These are phyloP conservation scores for Glycine soja DNA, from an alignment of 306 rosid genomes.

Conservation along the genomic window DNA sequence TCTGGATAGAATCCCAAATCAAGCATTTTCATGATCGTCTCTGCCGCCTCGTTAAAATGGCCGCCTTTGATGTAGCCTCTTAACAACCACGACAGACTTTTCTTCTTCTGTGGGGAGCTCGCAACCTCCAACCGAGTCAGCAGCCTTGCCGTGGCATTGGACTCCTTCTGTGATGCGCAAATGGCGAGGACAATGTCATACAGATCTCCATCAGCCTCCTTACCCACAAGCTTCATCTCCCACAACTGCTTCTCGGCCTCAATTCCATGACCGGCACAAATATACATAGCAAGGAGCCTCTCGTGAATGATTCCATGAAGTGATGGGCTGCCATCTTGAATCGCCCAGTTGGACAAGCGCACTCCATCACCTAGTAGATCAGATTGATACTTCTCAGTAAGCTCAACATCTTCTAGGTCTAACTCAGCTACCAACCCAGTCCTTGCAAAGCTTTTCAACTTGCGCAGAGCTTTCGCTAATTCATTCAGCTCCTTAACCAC, in stretches of 20 bases:
- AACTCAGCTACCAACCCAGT: slow-evolving; percentile 67
- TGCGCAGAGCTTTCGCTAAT: slow-evolving; percentile 81
- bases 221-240: slow-evolving; percentile 94
- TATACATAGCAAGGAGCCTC: slow-evolving; percentile 95
- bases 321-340: slow-evolving; percentile 67
- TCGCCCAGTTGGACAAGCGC: slow-evolving; percentile 78
- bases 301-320: slow-evolving; percentile 79
- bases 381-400: slow-evolving; percentile 75
- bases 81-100: slow-evolving; percentile 82
- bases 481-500: slow-evolving; percentile 93
- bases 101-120: slow-evolving; percentile 74
- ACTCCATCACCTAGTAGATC: slow-evolving; percentile 80
- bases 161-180: slow-evolving; percentile 88
- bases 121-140: slow-evolving; percentile 74
- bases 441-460: slow-evolving; percentile 67
- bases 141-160: slow-evolving; percentile 65
- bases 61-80: slow-evolving; percentile 96
- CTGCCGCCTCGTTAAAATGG: slow-evolving; percentile 83
- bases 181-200: slow-evolving; percentile 92
- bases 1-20: slow-evolving; percentile 77
- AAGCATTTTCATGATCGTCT: slow-evolving; percentile 83
- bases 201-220: slow-evolving; percentile 85
- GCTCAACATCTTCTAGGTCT: slow-evolving; percentile 63
- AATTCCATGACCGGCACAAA: slow-evolving; percentile 91
- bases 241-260: slow-evolving; percentile 95